These are phyloP conservation scores for Fusarium subglutinans DNA, from an alignment of 2,329 filamentous ascomycete species.

Conservation along the genomic window DNA sequence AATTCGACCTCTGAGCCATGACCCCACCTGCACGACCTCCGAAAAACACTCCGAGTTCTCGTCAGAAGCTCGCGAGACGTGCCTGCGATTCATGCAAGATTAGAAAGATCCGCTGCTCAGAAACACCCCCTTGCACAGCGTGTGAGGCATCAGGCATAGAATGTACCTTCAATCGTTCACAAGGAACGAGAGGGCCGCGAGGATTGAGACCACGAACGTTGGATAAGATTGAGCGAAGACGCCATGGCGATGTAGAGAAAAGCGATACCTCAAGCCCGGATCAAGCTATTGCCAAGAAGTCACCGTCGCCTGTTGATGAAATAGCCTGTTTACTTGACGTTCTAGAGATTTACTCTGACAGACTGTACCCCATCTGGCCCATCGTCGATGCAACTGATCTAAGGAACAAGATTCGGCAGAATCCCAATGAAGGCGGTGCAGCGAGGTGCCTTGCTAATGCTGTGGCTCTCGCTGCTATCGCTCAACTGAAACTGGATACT, in stretches of 20 bases:
- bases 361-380: constrained; percentile 62
- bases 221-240: constrained; percentile 49
- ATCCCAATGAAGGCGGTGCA: constrained; percentile 43
- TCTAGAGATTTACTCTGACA: constrained; percentile 58
- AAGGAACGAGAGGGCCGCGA: constrained; percentile 56
- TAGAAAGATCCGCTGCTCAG: constrained; percentile 61
- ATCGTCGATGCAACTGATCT: constrained; percentile 57
- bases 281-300: background rate
- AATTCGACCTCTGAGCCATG: constrained; percentile 10
- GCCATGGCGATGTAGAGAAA: constrained; percentile 16
- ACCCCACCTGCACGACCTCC: constrained; percentile 27
- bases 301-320: constrained; percentile 27
- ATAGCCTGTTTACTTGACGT: constrained; percentile 42
- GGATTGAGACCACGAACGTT: constrained; percentile 57
- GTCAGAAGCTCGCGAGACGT: constrained; percentile 41
- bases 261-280: constrained; percentile 11
- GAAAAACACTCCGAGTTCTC: constrained; percentile 30
- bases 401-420: constrained; percentile 49
- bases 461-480: constrained; percentile 58
- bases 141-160: constrained; percentile 56
- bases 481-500: constrained; percentile 56
- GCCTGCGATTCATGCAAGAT: constrained; percentile 64
- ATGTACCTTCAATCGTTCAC: constrained; percentile 60
- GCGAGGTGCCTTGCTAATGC: constrained; percentile 55
- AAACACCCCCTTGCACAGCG: constrained; percentile 56